Evolutionary conservation across 768 basidiomycete species (phyloP), one percentile per base, ranked within the genome.

Genomic region (Rhodotorula kratochvilovae): DNA sequence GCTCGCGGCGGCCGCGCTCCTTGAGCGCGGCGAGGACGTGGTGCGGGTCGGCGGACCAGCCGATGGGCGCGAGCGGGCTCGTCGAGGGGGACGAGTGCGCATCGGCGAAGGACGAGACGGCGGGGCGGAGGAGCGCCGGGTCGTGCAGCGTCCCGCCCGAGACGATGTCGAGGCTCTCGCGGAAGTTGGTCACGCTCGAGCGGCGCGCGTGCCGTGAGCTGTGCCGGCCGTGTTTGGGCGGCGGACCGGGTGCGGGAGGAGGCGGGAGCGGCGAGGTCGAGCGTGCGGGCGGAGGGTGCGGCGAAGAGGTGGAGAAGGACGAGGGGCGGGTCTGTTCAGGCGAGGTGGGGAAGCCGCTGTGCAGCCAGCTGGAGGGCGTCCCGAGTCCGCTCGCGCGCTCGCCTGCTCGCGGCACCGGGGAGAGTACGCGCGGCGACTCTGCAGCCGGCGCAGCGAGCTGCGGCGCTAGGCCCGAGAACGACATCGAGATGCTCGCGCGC

Each of bases 151-250:
- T 35, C 7, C 56, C 56, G 21, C 90, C 85, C 36, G 91, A 90
- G 90, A 95, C 93, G 78, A 95, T 83, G 77, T 94, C 92, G 27
- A 91, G 89, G 29, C 91, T 92, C 82, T 95, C 92, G 74, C 85
- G 85, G 71, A 91, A 88, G 51, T 92, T 94, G 17, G 92, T 91
- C 36, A 95, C 90, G 35, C 90, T 91, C 2, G 91, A 92, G 53
- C 87, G 86, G 59, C 92, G 90, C 23, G 86, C 85, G 76, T 94
- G 92, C 76, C 91, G 91, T 0, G 92, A 93, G 68, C 85, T 85
- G 17, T 77, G 73, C 19, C 80, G 79, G 25, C 74, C 65, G 67
- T 79, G 74, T 87, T 23, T 50, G n/a, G 12, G 57, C 31, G 5
- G 61, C 35, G 16, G 61, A 7, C 50, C 66, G 45, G 63, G 51